phyloP scores from a whole-genome alignment of 768 basidiomycete species.

The Leccinellum albellum region DNA sequence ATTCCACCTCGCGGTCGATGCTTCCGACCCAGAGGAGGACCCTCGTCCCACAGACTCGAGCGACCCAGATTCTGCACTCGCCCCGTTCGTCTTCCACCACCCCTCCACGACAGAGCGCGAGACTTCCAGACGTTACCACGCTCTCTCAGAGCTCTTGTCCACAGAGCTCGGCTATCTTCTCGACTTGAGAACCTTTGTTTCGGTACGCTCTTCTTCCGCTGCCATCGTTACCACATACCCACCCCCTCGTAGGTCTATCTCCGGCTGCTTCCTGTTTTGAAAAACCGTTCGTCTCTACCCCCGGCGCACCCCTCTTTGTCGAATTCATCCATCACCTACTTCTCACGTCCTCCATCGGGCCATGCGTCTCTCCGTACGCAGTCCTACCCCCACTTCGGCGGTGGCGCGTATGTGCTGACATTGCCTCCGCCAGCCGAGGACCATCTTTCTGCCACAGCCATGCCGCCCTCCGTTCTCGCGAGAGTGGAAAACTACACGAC shows the following conservation, averaged over 20 bases:
- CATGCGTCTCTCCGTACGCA: slow-evolving; percentile 45
- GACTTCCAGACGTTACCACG: slow-evolving; percentile 56
- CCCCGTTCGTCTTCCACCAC: background rate
- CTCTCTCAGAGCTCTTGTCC: slow-evolving; percentile 77
- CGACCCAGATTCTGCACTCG: background rate
- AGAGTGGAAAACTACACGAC: slow-evolving; percentile 33
- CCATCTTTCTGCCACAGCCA: slow-evolving; percentile 1
- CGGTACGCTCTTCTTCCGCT: slow-evolving; percentile 43
- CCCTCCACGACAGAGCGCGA: slow-evolving; percentile 28
- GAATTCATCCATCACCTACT: slow-evolving; percentile 26
- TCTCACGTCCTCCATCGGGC: slow-evolving; percentile 37
- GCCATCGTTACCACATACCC: background rate
- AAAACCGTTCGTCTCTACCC: slow-evolving; percentile 21
- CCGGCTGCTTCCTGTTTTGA: slow-evolving; percentile 50
- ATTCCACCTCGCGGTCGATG: slow-evolving; percentile 17
- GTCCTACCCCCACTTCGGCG: slow-evolving; percentile 37
- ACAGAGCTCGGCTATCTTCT: slow-evolving; percentile 82
- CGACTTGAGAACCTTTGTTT: slow-evolving; percentile 74
- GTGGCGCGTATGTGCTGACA: slow-evolving; percentile 7
- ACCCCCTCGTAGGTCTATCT: slow-evolving; percentile 55
- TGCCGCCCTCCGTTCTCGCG: slow-evolving; percentile 10
- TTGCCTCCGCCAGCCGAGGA: slow-evolving; percentile 18
- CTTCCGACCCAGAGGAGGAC: slow-evolving; percentile 18
- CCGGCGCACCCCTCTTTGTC: slow-evolving; percentile 25
- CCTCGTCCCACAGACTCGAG: slow-evolving; percentile 1